Evolutionary conservation across 2,329 filamentous ascomycete species (phyloP), one percentile per base, ranked within the genome.

Genomic region (Hypoxylon sp.): DNA sequence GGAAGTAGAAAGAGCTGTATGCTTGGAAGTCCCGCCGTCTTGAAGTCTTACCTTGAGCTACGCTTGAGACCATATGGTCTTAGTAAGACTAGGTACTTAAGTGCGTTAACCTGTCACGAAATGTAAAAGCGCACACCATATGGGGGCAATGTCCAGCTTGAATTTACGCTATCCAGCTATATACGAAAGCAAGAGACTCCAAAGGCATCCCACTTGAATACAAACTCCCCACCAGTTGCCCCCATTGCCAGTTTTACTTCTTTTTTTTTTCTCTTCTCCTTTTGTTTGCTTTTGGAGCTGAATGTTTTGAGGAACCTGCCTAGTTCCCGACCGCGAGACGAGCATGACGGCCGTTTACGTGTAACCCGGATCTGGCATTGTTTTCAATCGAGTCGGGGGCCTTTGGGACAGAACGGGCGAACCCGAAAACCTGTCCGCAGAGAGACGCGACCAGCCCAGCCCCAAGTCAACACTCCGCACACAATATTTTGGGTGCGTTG

Each of bases 381-480:
- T 75, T 72, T 74, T 53, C 67, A 70, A 75, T 75, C 73, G 73
- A 80, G 77, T 68, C 73, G 75, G 72, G 79, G 78, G 78, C 77
- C 74, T 80, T 79, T 74, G 76, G 73, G 75, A 77, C 77, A 78
- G 78, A 69, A 63, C 75, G 65, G 65, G 68, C 74, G 65, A 67
- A 69, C 67, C 59, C 65, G 63, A 24, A 52, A 65, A 77, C 72
- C 72, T 75, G 77, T 76, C 76, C 72, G 71, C 75, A 65, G 77
- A 76, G 81, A 83, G 82, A 82, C 84, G 84, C 82, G 83, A 86
- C 84, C 84, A 85, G 82, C 82, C 83, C 81, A 80, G 77, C 79
- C 80, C 80, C 75, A 72, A 70, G 73, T 71, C 61, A 24, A 66
- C 62, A 69, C 58, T 56, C 55, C 44, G 42, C 31, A 27, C 55